Evolutionary conservation across 2,329 filamentous ascomycete species (phyloP).

Genomic region (Sclerotinia subarctica): DNA sequence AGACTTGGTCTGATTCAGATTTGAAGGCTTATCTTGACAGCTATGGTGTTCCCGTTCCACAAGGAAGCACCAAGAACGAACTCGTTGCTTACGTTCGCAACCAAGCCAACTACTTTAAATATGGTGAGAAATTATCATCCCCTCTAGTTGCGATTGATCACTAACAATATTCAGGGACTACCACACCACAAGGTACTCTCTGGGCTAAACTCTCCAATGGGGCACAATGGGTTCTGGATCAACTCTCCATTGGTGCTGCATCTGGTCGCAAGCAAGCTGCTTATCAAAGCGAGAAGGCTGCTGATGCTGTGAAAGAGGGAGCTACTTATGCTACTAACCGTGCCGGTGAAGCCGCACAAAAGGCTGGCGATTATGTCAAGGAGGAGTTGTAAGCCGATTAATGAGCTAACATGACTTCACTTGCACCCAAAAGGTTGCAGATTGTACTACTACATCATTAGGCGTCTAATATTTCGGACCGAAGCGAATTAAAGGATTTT

Average conservation of each 20-base stretch:
- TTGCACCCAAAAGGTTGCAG: background rate
- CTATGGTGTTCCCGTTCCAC: slow-evolving; percentile 57
- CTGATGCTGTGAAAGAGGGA: slow-evolving; percentile 41
- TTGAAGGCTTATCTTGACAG: slow-evolving; percentile 77
- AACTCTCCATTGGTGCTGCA: slow-evolving; percentile 48
- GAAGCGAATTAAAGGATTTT: slow-evolving; percentile 12
- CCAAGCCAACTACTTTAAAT: slow-evolving; percentile 72
- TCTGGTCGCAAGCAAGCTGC: slow-evolving; percentile 44
- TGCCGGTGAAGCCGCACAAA: slow-evolving; percentile 40
- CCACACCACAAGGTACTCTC: slow-evolving; percentile 61
- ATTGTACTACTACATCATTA: slow-evolving; percentile 17
- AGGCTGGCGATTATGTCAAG: slow-evolving; percentile 36
- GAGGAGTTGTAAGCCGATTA: slow-evolving; percentile 37
- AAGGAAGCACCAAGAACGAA: slow-evolving; percentile 51
- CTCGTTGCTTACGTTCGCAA: slow-evolving; percentile 68
- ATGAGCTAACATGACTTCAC: background rate
- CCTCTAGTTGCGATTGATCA: background rate
- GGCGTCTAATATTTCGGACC: slow-evolving; percentile 12
- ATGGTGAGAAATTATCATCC: slow-evolving; percentile 47
- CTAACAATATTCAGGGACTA: slow-evolving; percentile 43
- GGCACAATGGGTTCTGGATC: slow-evolving; percentile 47
- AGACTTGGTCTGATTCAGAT: slow-evolving; percentile 62
- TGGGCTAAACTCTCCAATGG: slow-evolving; percentile 57
- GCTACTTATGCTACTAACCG: slow-evolving; percentile 38
- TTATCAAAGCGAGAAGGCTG: slow-evolving; percentile 45